Base-by-base conservation (phyloP, 1,139 yeast genomes). In the Pneumocystis canis region DNA sequence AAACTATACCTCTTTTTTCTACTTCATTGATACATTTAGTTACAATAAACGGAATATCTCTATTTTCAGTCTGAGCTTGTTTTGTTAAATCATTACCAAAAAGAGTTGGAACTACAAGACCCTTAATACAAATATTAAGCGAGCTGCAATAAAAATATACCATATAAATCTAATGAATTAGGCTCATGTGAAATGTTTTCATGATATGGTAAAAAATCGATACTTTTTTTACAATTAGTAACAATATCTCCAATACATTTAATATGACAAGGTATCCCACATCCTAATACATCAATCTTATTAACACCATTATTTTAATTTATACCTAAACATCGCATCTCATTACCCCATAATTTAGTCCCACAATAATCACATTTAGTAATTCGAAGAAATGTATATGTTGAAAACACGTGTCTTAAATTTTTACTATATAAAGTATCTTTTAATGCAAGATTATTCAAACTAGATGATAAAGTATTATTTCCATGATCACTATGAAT, bases 11-110 rank as follows among this genome's bases (percentile, higher is more conserved):
- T 67, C 89, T 77, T 58, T 73, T 71, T 74, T 90, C 96, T 61
- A 92, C 89, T 70, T 86, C 95, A 53, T 77, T 76, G n/a, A 89
- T 75, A 74, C 97, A 89, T 64, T 83, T 78, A 14, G 84, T 77
- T 14, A 92, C 80, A 58, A 92, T 82, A 66, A 82, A 73, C 5
- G 98, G 98, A 9, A 89, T 79, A 3, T 72, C 68, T 30, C 80
- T 76, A 25, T 80, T 79, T 71, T 92, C 97, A 67, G 75, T 79
- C 20, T 75, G 76, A 7, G 87, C 78, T 63, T 90, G 76, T 61
- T 78, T 77, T 66, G 82, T 84, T 66, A 87, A 65, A 33, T 68
- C 67, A 40, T 60, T 47, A 32, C 71, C 71, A 60, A 69, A 69
- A 31, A 69, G 16, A 11, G 30, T 41, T 16, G 58, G 32, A 9